Evolutionary conservation across 1,139 yeast species (phyloP).

Genomic region (Pichia sp.): DNA sequence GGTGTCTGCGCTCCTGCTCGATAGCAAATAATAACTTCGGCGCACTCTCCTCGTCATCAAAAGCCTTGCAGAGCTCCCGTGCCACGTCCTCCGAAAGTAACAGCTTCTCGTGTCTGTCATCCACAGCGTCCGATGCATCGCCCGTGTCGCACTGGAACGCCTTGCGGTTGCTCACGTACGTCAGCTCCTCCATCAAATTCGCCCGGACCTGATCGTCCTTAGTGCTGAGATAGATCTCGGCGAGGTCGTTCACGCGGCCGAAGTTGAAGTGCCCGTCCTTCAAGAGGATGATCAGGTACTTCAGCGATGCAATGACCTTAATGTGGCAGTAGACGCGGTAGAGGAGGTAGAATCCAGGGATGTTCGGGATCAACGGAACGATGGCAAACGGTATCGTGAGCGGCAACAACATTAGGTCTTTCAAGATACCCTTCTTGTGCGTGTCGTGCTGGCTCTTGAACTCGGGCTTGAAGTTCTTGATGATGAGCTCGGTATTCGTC

Average conservation of each 20-base stretch:
- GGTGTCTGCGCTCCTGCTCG: constrained; percentile 23
- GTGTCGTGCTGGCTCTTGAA: constrained; percentile 33
- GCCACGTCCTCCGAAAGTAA: constrained; percentile 27
- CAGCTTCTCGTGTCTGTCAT: constrained; percentile 18
- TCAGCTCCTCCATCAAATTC: constrained; percentile 11
- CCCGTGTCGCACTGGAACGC: neutral
- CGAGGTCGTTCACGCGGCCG: constrained; percentile 20
- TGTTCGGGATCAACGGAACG: constrained; percentile 84
- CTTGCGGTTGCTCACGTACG: neutral
- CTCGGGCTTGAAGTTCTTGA: constrained; percentile 27
- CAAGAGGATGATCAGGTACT: constrained; percentile 50
- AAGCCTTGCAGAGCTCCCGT: constrained; percentile 19
- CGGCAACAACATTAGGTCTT: constrained; percentile 65
- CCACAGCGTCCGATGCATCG: neutral
- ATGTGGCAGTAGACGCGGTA: constrained; percentile 82
- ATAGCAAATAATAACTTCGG: constrained; percentile 25
- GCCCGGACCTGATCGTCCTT: constrained; percentile 17
- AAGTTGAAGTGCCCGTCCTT: constrained; percentile 26
- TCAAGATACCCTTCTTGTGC: constrained; percentile 42
- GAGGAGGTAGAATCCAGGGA: constrained; percentile 87
- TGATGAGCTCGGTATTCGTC: constrained; percentile 20
- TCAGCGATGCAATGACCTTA: constrained; percentile 74
- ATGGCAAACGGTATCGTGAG: constrained; percentile 75
- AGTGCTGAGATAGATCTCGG: constrained; percentile 25
- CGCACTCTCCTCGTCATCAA: constrained; percentile 22